These are phyloP conservation scores for Verruconis gallopava DNA, from an alignment of 2,329 filamentous ascomycete genomes.

Conservation along the genomic window DNA sequence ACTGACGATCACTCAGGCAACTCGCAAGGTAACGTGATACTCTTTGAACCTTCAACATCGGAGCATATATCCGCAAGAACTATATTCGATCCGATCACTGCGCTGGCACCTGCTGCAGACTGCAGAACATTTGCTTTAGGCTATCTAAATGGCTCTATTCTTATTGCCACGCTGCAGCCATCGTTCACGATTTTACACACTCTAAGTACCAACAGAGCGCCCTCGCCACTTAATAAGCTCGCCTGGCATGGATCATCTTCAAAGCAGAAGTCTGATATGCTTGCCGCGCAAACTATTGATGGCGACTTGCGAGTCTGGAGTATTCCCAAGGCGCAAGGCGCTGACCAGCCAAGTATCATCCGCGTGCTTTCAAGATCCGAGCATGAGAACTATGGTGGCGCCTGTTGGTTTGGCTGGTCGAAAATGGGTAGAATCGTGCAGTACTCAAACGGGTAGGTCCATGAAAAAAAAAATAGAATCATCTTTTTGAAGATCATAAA, in stretches of 20 bases:
- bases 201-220: constrained; percentile 67
- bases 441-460: constrained; percentile 71
- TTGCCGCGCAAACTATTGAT: constrained; percentile 82
- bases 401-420: constrained; percentile 97
- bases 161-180: constrained; percentile 80
- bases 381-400: constrained; percentile 50
- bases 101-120: constrained; percentile 76
- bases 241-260: constrained; percentile 95
- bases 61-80: constrained; percentile 87
- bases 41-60: constrained; percentile 86
- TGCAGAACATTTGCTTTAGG: constrained; percentile 94
- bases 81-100: constrained; percentile 90
- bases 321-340: constrained; percentile 64
- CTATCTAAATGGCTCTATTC: constrained; percentile 86
- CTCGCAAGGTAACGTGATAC: constrained; percentile 78
- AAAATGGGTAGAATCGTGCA: constrained; percentile 96
- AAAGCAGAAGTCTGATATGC: constrained; percentile 94
- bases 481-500: no score
- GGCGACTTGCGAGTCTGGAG: constrained; percentile 95
- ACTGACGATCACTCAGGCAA: constrained; percentile 50
- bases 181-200: constrained; percentile 92
- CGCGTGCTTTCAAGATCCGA: constrained; percentile 73
- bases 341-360: constrained; percentile 75
- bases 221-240: constrained; percentile 75
- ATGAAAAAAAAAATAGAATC: constrained; percentile 6